These are phyloP conservation scores for Trametes meyenii DNA, from an alignment of 768 basidiomycete species.

Conservation along the genomic window DNA sequence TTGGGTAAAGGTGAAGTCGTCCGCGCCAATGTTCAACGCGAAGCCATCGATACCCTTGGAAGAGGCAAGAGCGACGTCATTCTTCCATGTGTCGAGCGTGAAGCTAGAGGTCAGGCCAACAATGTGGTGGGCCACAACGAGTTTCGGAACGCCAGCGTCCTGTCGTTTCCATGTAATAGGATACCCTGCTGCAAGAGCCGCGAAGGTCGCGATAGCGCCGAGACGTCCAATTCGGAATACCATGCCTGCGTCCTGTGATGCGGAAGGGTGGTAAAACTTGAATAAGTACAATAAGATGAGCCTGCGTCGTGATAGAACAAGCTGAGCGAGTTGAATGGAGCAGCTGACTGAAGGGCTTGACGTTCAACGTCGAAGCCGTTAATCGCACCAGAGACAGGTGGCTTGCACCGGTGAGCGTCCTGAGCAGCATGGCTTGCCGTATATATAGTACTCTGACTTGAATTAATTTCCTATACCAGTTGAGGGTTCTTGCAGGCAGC, in stretches of 20 bases:
- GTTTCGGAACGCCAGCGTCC: conserved; percentile 27
- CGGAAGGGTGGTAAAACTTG: neutral
- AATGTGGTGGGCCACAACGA: conserved; percentile 60
- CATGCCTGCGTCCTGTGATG: neutral
- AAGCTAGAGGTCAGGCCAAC: conserved; percentile 69
- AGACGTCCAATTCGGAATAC: neutral
- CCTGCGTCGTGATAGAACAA: neutral
- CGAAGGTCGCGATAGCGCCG: neutral
- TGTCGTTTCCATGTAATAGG: neutral
- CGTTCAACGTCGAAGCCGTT: conserved; percentile 2
- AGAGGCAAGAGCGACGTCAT: conserved; percentile 53
- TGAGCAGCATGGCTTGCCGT: neutral
- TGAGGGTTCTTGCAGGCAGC: too few relatives aligned
- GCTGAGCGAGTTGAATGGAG: neutral
- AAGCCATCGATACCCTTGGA: conserved; percentile 61
- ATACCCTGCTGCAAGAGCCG: neutral
- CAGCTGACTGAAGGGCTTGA: neutral
- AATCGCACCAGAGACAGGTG: neutral
- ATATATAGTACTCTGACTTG: neutral
- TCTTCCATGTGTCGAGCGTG: conserved; percentile 53
- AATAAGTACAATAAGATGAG: neutral
- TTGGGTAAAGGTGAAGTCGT: conserved; percentile 53
- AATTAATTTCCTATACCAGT: neutral
- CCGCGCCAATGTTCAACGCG: conserved; percentile 59
- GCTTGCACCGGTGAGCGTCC: neutral